These are phyloP conservation scores for Globisporangium irregulare DNA, from an alignment of 352 stramenopile genomes.

Conservation along the genomic window DNA sequence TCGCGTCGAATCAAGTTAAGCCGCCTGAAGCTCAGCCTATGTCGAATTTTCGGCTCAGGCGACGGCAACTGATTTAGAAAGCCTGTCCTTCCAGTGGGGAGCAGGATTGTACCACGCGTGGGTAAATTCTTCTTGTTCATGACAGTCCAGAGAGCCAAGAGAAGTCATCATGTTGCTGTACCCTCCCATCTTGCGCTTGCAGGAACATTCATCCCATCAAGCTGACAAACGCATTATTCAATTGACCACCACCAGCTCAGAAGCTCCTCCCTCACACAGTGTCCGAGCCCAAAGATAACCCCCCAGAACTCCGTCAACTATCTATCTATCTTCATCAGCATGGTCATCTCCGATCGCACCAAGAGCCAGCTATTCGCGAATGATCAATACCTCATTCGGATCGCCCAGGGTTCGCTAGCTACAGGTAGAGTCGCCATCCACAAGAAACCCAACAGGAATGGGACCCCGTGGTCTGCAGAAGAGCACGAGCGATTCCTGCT, in stretches of 20 bases:
- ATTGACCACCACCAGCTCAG: not conserved
- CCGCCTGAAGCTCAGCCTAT: not conserved
- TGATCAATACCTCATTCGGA: not conserved
- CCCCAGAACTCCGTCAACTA: not conserved
- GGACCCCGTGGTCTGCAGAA: not conserved
- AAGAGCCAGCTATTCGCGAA: not conserved
- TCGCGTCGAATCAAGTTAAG: not conserved
- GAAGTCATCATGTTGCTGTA: not conserved
- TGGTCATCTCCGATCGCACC: not conserved
- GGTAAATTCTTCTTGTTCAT: not conserved
- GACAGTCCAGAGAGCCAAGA: not conserved
- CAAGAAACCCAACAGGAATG: not conserved
- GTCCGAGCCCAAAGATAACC: not conserved
- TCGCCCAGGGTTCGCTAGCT: not conserved
- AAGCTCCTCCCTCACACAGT: not conserved
- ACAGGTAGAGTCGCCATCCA: too few relatives aligned
- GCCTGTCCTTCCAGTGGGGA: too few relatives aligned
- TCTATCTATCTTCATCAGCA: not conserved
- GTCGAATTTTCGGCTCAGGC: not conserved
- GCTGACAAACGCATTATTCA: not conserved
- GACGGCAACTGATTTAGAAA: not conserved
- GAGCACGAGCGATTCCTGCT: too few relatives aligned
- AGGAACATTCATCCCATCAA: not conserved
- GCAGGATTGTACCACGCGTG: not conserved
- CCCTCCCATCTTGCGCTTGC: not conserved